These are phyloP conservation scores for Pinus albicaulis DNA, from an alignment of 75 land plant genomes.

Conservation along the genomic window DNA sequence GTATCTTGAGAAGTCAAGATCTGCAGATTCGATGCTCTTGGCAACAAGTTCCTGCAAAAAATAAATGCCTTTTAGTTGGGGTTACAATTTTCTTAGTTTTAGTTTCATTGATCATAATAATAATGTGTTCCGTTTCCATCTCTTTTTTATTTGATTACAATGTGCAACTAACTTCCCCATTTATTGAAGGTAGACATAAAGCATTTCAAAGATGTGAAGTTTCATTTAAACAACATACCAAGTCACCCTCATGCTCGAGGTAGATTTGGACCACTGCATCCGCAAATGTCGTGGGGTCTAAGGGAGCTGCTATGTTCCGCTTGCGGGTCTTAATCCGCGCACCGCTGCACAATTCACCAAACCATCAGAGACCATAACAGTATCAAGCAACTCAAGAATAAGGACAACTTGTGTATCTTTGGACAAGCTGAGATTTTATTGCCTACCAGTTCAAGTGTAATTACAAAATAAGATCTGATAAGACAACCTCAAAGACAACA, in stretches of 20 bases:
- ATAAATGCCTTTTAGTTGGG: not conserved
- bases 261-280: slow-evolving; percentile 99
- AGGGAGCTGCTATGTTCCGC: slow-evolving; percentile 96
- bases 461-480: not conserved
- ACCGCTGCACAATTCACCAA: slow-evolving; percentile 53
- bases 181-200: not conserved
- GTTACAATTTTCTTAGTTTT: not conserved
- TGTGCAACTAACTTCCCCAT: not conserved
- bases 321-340: slow-evolving; percentile 99
- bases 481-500: too few relatives aligned
- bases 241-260: slow-evolving; percentile 95
- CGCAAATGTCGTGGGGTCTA: slow-evolving; percentile 93
- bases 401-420: not conserved
- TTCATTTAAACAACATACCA: slow-evolving; percentile 41
- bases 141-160: not conserved
- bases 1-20: slow-evolving; percentile 96
- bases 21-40: slow-evolving; percentile 80
- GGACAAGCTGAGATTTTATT: not conserved
- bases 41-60: slow-evolving; percentile 81
- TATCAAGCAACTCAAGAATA: not conserved
- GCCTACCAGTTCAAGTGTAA: not conserved
- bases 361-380: not conserved
- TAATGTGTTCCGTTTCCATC: not conserved
- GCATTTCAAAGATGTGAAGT: not conserved
- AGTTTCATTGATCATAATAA: not conserved